Conservation (phyloP, 129 eudicot species). For the Ambrosia trifida region DNA sequence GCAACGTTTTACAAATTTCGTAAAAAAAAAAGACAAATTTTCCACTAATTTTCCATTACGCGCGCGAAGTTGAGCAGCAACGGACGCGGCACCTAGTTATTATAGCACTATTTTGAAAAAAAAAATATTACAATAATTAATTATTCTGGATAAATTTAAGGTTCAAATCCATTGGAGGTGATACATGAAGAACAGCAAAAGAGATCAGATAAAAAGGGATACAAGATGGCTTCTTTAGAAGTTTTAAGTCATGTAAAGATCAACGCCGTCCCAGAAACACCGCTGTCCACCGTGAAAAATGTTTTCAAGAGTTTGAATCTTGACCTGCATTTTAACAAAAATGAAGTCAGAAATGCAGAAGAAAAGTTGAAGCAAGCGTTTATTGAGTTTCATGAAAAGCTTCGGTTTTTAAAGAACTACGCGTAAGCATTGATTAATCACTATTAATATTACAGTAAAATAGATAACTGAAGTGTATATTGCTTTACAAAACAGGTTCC, state of each 20-base stretch:
- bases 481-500: background rate
- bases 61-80: too few relatives aligned
- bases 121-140: too few relatives aligned
- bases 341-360: slow-evolving; percentile 31
- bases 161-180: slow-evolving; percentile 41
- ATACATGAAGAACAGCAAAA: slow-evolving; percentile 30
- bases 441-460: background rate
- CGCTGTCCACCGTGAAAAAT: slow-evolving; percentile 50
- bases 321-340: slow-evolving; percentile 41
- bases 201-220: slow-evolving; percentile 7
- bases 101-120: too few relatives aligned
- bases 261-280: slow-evolving; percentile 49
- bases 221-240: slow-evolving; percentile 41
- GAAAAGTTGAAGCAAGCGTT: background rate
- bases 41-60: too few relatives aligned
- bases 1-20: too few relatives aligned
- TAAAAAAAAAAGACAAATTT: too few relatives aligned
- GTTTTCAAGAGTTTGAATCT: slow-evolving; percentile 35
- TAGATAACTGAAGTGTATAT: background rate
- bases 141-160: too few relatives aligned
- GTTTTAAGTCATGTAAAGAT: slow-evolving; percentile 57
- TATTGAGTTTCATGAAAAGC: background rate
- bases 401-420: background rate
- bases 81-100: too few relatives aligned
- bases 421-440: background rate